Evolutionary conservation across 306 rosid species (phyloP).

Genomic region (Trifolium repens): DNA sequence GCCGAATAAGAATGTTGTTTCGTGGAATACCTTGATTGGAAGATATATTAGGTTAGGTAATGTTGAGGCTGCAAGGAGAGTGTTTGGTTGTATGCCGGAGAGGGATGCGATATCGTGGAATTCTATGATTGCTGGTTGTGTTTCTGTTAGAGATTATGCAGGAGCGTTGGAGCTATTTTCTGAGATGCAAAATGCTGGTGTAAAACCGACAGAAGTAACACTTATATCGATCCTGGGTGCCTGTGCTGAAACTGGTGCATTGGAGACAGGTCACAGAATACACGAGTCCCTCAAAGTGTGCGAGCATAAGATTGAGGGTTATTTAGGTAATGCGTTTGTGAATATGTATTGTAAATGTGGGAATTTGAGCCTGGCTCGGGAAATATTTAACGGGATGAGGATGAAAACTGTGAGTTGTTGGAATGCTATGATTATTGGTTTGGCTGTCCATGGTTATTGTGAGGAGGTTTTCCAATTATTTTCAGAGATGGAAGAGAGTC

Average conservation of each 20-base stretch:
- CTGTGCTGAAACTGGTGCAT: conserved; percentile 61
- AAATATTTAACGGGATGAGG: conserved; percentile 58
- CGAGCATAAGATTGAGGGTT: conserved; percentile 59
- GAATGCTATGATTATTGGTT: conserved; percentile 77
- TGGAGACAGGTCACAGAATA: conserved; percentile 58
- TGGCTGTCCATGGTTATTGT: conserved; percentile 70
- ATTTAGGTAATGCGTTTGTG: conserved; percentile 63
- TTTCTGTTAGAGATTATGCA: conserved; percentile 52
- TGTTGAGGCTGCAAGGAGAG: conserved; percentile 58
- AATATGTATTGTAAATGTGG: conserved; percentile 82
- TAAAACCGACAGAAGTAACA: conserved; percentile 61
- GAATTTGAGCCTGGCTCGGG: conserved; percentile 62
- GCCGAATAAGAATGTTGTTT: conserved; percentile 67
- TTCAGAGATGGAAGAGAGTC: conserved; percentile 53
- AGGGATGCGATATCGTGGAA: conserved; percentile 72
- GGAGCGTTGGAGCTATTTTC: conserved; percentile 54
- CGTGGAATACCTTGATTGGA: conserved; percentile 67
- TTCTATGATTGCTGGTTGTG: conserved; percentile 63
- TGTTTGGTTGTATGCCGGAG: conserved; percentile 60
- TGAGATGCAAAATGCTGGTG: conserved; percentile 55
- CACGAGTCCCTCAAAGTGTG: conserved; percentile 51
- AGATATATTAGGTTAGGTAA: conserved; percentile 47
- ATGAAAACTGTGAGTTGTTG: conserved; percentile 68
- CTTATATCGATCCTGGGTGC: conserved; percentile 62
- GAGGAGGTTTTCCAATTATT: conserved; percentile 59